A percentile compares a stretch with the other conserved stretches of the same genome.
These are phyloP conservation scores for Backusella mclennaniae DNA, from an alignment of 192 early-diverging fungal species.

Conservation along the genomic window DNA sequence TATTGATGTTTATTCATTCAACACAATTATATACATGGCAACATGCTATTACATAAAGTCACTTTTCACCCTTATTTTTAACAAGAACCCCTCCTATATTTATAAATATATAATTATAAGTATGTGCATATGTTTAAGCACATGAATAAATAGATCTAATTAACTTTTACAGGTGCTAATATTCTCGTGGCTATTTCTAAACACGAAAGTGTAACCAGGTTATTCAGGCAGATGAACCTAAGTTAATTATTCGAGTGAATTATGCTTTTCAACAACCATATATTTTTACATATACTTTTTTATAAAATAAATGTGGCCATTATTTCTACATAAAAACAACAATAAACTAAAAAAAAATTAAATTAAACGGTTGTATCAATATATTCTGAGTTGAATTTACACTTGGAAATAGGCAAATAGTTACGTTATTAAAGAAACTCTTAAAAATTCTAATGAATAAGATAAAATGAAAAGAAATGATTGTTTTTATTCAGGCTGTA, in stretches of 20 bases:
- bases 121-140: not conserved
- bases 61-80: constrained; percentile 1
- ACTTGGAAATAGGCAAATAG: not conserved
- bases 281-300: not conserved
- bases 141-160: not conserved
- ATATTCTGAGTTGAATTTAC: not conserved
- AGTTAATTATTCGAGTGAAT: not conserved
- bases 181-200: constrained; percentile 4
- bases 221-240: not conserved
- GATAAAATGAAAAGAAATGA: not conserved
- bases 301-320: not conserved
- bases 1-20: not conserved
- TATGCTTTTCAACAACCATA: not conserved
- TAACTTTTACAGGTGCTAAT: not conserved
- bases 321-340: not conserved
- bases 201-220: not conserved
- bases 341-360: too few relatives aligned
- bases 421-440: not conserved
- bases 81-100: not conserved
- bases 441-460: not conserved
- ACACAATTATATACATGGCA: not conserved
- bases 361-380: not conserved
- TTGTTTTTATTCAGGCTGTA: not conserved
- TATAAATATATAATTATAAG: not conserved
- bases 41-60: not conserved